Percentiles rank a stretch among this genome's conserved stretches.
Conservation (phyloP, 306 rosid species). For the Lathyrus aphaca region DNA sequence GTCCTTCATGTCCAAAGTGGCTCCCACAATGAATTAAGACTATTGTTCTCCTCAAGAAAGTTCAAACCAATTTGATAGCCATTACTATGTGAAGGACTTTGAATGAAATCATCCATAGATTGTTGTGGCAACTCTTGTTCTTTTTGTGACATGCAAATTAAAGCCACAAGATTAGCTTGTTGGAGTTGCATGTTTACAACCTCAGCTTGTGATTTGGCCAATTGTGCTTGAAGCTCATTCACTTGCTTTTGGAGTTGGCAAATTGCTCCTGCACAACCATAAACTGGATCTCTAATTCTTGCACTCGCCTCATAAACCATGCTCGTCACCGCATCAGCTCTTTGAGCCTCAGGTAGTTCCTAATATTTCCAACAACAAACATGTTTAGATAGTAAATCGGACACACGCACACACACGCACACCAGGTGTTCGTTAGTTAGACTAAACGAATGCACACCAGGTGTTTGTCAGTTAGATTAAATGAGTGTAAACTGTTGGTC, state of each 20-base stretch:
- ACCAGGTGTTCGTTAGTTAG: too few relatives aligned
- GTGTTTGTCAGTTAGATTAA: too few relatives aligned
- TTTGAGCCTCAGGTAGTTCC: conserved; percentile 88
- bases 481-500: too few relatives aligned
- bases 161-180: conserved; percentile 80
- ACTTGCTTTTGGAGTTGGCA: conserved; percentile 89
- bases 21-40: conserved; percentile 60
- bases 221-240: conserved; percentile 80
- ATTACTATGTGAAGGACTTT: conserved; percentile 30
- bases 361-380: conserved; percentile 27
- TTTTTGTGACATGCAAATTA: conserved; percentile 67
- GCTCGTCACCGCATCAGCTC: conserved; percentile 94
- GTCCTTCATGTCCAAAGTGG: conserved; percentile 74
- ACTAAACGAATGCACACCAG: too few relatives aligned
- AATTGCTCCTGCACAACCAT: conserved; percentile 91
- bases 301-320: conserved; percentile 94
- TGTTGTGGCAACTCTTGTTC: conserved; percentile 58
- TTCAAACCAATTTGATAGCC: conserved; percentile 47
- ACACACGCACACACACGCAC: too few relatives aligned
- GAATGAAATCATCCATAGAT: conserved; percentile 49
- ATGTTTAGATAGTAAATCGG: conserved; percentile 10
- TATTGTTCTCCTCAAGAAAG: conserved; percentile 55
- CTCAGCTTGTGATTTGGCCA: conserved; percentile 88
- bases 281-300: conserved; percentile 87
- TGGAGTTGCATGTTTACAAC: conserved; percentile 76